Conservation (phyloP, 805 yeast genomes). For the Zygosaccharomyces pseudorouxii region DNA sequence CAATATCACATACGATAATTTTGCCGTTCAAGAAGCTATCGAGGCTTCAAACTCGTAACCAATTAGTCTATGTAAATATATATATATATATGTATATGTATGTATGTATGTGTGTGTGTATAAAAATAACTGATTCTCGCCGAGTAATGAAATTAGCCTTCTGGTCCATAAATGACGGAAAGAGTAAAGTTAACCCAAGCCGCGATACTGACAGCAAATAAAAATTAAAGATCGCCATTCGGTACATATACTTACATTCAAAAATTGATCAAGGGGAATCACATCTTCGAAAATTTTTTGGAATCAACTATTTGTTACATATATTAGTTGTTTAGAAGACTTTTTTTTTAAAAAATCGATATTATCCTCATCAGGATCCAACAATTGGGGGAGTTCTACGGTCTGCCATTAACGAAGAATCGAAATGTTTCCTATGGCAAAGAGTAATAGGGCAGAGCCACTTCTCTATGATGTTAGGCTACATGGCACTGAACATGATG, state of each 20-base stretch:
- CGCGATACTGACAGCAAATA: constrained; percentile 2
- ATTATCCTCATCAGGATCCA: background rate
- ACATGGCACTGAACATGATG: constrained; percentile 67
- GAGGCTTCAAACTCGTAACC: background rate
- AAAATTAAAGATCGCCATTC: background rate
- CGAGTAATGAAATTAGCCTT: background rate
- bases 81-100: background rate
- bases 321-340: background rate
- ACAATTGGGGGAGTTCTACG: background rate
- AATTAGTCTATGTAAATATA: background rate
- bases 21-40: background rate
- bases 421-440: constrained; percentile 19
- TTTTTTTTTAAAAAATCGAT: background rate
- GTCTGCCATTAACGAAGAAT: background rate
- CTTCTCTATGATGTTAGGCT: constrained; percentile 51
- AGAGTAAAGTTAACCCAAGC: constrained; percentile 3
- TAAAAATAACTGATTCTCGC: constrained; percentile 5
- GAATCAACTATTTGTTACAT: background rate
- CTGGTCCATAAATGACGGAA: background rate
- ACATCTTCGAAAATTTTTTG: background rate
- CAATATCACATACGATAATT: constrained; percentile 1
- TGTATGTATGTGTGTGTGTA: background rate
- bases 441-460: constrained; percentile 25
- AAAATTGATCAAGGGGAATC: background rate
- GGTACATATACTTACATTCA: background rate